Conservation (phyloP, 441 rosid species). For the Croton laevigatus region DNA sequence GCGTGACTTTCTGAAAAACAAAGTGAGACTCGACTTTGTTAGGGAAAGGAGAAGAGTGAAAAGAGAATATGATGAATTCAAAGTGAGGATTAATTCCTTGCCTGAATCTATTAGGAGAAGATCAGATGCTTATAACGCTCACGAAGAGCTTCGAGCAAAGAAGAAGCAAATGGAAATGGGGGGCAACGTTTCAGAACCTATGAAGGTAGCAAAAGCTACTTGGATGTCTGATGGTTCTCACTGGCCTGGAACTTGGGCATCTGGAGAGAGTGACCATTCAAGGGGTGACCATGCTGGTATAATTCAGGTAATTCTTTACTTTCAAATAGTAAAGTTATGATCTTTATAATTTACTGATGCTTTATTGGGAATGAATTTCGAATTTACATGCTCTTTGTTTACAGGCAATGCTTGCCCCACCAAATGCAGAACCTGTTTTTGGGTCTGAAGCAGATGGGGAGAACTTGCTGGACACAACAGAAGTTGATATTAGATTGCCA, state of each 20-base stretch:
- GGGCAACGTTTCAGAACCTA: constrained; percentile 36
- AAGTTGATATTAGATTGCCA: constrained; percentile 68
- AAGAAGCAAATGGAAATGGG: constrained; percentile 68
- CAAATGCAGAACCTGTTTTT: constrained; percentile 58
- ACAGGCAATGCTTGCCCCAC: constrained; percentile 77
- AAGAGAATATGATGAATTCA: constrained; percentile 90
- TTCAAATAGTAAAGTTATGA: not conserved
- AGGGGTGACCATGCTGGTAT: constrained; percentile 86
- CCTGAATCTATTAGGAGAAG: constrained; percentile 75
- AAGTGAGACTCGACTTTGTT: constrained; percentile 73
- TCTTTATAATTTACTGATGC: not conserved
- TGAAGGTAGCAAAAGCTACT: constrained; percentile 63
- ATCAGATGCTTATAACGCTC: constrained; percentile 79
- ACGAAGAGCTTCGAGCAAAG: constrained; percentile 71
- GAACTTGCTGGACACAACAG: constrained; percentile 55
- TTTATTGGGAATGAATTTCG: constrained; percentile 8
- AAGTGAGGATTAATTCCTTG: constrained; percentile 77
- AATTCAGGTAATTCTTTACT: constrained; percentile 54
- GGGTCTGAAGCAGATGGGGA: constrained; percentile 56
- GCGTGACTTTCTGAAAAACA: constrained; percentile 70
- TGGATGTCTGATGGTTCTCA: constrained; percentile 97
- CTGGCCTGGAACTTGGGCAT: constrained; percentile 92
- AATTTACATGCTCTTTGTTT: not conserved
- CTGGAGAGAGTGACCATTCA: constrained; percentile 58
- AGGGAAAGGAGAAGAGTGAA: constrained; percentile 86